Evolutionary conservation across 2,329 filamentous ascomycete species (phyloP), one percentile per base, ranked within the genome.

Genomic region (Aphanoascus verrucosus): DNA sequence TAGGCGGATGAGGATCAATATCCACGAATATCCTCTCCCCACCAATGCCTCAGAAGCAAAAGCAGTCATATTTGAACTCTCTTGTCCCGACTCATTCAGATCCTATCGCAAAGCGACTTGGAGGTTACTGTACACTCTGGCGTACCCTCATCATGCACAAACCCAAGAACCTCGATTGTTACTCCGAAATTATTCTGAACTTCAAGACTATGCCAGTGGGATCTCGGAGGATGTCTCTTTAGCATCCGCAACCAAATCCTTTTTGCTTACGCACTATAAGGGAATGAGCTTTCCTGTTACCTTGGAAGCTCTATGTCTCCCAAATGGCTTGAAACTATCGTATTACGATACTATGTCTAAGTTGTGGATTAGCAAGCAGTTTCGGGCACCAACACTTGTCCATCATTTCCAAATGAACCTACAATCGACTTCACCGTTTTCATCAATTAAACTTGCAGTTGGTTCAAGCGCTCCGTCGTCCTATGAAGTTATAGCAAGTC

Each of bases 51-150:
- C 34, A 12, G 59, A 69, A 8, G 66, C 66, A n/a, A 72, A 74
- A 32, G 68, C 67, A 0, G 64, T 77, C 0, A 57, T 82, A 0
- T 80, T 82, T 49, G 80, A 83, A 56, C 63, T 82, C 0, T 56
- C 51, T 0, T 67, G 69, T 19, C 79, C 80, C 0, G 32, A 58
- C 2, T 65, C 65, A 3, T 72, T 80, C 19, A 64, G 65, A 1
- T 62, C 65, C 0, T 84, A 81, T 61, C 70, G 80, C 11, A 71
- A 79, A 52, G 65, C 69, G 3, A 79, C 76, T 0, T 81, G 76
- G 76, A 60, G 58, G 2, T 69, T 81, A 3, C n/a, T 78, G 0
- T 61, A 63, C 2, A 58, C 51, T 2, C 57, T 78, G 9, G 71
- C 61, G 1, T 57, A 65, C 32, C 65, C 63, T 38, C 3, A 46